Evolutionary conservation across 176 grass and related monocot species (phyloP), one percentile per base, ranked within the genome.

Genomic region (Lolium rigidum): DNA sequence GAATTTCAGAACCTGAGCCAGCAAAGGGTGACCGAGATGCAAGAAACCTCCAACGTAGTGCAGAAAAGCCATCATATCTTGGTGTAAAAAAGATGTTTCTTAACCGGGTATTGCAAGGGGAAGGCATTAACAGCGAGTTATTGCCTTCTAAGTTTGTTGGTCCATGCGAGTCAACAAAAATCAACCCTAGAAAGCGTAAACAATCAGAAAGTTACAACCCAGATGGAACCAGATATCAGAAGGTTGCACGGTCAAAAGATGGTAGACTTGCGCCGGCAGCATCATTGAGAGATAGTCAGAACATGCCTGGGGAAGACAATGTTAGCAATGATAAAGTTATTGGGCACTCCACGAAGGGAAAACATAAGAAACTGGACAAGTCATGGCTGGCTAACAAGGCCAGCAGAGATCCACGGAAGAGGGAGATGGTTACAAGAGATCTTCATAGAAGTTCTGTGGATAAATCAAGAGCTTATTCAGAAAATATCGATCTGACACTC

Each of bases 151-250:
- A 52, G 49, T 76, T 31, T 55, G 25, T 76, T 76, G 26, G 74
- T 37, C 74, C 74, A 76, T 76, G 74, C 17, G 74, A 76, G 49
- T 55, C 74, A 55, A 76, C 49, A 76, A 76, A 76, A 76, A 37
- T 37, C 24, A 18, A 55, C 49, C 49, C 74, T 56, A 76, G 74
- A 76, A 76, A 76, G 74, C 24, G 49, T 56, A 76, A 76, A 17
- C 49, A 20, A 20, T 55, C 25, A 55, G 25, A 20, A 31, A 56
- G 26, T 20, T 37, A 37, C 50, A 51, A 15, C 26, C 25, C 25
- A 35, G 49, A 76, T 76, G 74, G 49, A 76, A 76, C 74, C 26
- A 76, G 35, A 35, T 20, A 10, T 54, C 48, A 54, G 48, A 31
- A 54, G 52, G 15, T 25, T 52, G 74, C 49, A 55, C 14, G 9